Conservation (phyloP, 108 stramenopile species). For the Cyclostephanos tholiformis region DNA sequence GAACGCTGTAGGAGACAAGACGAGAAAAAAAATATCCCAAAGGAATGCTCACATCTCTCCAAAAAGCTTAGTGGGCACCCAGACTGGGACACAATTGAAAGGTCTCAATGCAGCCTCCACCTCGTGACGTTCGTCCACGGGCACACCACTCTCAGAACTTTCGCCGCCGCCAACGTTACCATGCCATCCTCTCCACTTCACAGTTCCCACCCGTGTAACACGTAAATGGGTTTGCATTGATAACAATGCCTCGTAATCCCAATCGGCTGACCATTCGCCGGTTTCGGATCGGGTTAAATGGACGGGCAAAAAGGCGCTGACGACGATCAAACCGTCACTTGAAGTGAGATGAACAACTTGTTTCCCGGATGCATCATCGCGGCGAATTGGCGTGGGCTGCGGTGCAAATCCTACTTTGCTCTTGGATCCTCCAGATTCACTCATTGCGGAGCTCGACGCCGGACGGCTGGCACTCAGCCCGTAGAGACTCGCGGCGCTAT, state of each 20-base stretch:
- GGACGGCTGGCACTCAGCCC: constrained; percentile 20
- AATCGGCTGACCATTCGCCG: constrained; percentile 82
- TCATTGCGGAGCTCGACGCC: constrained; percentile 10
- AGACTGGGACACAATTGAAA: constrained; percentile 97
- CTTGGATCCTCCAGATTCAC: constrained; percentile 36
- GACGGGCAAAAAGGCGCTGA: constrained; percentile 87
- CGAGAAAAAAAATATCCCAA: not conserved
- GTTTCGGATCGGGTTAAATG: constrained; percentile 65
- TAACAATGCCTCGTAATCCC: constrained; percentile 96
- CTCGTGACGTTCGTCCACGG: constrained; percentile 72
- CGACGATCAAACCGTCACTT: constrained; percentile 87
- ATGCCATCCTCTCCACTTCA: constrained; percentile 93
- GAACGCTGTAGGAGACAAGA: not conserved
- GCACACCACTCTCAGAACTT: constrained; percentile 81
- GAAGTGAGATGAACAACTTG: constrained; percentile 75
- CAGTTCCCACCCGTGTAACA: constrained; percentile 89
- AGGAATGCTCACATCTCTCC: constrained; percentile 78
- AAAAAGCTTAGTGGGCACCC: constrained; percentile 83
- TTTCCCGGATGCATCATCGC: constrained; percentile 18
- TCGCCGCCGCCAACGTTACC: constrained; percentile 66
- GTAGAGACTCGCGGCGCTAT: constrained; percentile 25
- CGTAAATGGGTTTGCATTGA: constrained; percentile 93
- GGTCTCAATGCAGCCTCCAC: constrained; percentile 89
- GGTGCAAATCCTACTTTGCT: constrained; percentile 81
- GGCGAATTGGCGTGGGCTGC: constrained; percentile 20